These are phyloP conservation scores for Iris pallida DNA, from an alignment of 116 monocot genomes.

Conservation along the genomic window DNA sequence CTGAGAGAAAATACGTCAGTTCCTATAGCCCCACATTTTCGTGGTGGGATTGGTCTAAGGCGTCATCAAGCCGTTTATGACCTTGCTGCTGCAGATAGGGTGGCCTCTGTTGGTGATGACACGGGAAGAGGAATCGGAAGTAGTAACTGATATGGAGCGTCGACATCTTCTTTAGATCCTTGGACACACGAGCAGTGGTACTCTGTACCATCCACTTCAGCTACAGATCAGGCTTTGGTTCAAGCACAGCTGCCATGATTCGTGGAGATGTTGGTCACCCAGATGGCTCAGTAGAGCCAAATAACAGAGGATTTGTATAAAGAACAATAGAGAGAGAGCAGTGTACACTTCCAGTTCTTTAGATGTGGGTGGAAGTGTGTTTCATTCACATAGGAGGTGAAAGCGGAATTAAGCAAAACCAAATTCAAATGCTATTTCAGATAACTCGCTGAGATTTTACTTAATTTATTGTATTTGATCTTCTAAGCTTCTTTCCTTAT, in stretches of 20 bases:
- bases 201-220: conserved; percentile 18
- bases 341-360: conserved; percentile 34
- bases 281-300: conserved; percentile 49
- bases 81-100: conserved; percentile 19
- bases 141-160: conserved; percentile 18
- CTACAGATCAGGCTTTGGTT: conserved; percentile 73
- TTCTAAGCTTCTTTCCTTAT: neutral
- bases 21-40: no score
- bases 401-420: conserved; percentile 46
- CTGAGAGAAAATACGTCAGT: conserved; percentile 9
- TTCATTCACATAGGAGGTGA: conserved; percentile 55
- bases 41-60: no score
- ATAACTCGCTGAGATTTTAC: neutral
- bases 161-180: conserved; percentile 33
- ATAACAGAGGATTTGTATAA: conserved; percentile 51
- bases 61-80: conserved; percentile 14
- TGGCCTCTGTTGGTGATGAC: conserved; percentile 41
- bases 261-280: conserved; percentile 49
- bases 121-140: conserved; percentile 43
- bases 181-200: conserved; percentile 16
- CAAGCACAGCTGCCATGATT: conserved; percentile 81
- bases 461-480: neutral
- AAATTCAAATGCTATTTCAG: neutral
- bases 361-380: conserved; percentile 64
- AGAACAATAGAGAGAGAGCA: conserved; percentile 60